Base-by-base conservation (phyloP, 805 yeast genomes). In the Sugiyamaella americana region DNA sequence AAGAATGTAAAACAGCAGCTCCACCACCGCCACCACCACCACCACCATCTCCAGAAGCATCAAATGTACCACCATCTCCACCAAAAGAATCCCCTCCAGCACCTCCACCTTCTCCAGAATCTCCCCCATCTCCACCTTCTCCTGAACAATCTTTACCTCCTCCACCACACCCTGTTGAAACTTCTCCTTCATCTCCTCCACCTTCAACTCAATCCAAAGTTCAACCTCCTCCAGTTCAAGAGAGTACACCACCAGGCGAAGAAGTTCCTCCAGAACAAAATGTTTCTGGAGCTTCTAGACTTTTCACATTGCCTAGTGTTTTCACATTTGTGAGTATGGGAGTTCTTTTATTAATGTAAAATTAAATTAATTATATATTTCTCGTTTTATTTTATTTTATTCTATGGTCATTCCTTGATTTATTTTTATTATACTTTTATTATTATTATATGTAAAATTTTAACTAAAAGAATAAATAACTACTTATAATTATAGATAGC, bases 21-120 rank as follows among this genome's bases (percentile, higher is more conserved):
- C n/a, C n/a, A n/a, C n/a, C n/a, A n/a, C n/a, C n/a, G n/a, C n/a
- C n/a, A n/a, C n/a, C n/a, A n/a, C n/a, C n/a, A n/a, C n/a, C 70
- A 40, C 67, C 79, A n/a, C 68, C 78, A 22, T 62, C 62, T 32
- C 41, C 43, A 41, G 51, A 47, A 36, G 44, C 40, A 11, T 5
- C 47, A 35, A 19, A 13, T 8, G 18, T 10, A 20, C 11, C 43
- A 26, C 32, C 32, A 8, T 8, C 32, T 26, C 8, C 32, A 8
- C n/a, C n/a, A n/a, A n/a, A n/a, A n/a, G n/a, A n/a, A n/a, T n/a
- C n/a, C n/a, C n/a, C n/a, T n/a, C 11, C 43, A 26, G 11, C 32
- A 8, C 11, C 32, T 26, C 8, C 32, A 8, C 32, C 32, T 13
- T 8, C 11, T 26, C 13, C 32, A 26, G 32, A 13, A 26, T 26